Base-by-base conservation (phyloP, 1,284 basidiomycete species). In the Cutaneotrichosporon cutaneum region DNA sequence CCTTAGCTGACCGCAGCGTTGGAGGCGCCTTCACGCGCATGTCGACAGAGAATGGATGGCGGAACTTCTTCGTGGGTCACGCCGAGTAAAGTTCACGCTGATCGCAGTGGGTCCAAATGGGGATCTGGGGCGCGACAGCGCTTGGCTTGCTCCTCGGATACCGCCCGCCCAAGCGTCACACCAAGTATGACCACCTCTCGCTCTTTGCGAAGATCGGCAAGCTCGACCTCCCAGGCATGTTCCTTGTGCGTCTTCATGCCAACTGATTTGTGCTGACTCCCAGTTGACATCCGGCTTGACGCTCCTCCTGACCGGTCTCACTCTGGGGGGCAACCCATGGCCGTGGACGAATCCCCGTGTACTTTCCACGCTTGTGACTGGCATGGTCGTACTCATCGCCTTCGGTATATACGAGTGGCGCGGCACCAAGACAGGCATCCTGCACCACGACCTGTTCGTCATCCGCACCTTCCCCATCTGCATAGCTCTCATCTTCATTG, bases 401-500 rank as follows among this genome's bases (percentile, higher is more conserved):
- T 64, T 60, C 11, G 44, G 45, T 2, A 13, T 64, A 5, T 64
- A 55, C 52, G 59, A 64, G 32, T 60, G 59, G 62, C 58, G 58
- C 21, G 62, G 62, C 0, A 64, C 59, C 18, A 45, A 42, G n/a
- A 58, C 32, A 2, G 62, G 62, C 1, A 55, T 64, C 22, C 45
- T 64, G n/a, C 55, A 66, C 57, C 67, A 68, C 42, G 60, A 66
- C 27, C 62, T 68, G 3, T 68, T 68, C 56, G 13, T 44, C 10
- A 36, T 39, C 2, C 62, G 62, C 5, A 67, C 60, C 4, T 66
- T 68, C 44, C 30, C 58, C 4, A 36, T 68, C 14, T 66, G 59
- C 56, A 53, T 62, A 7, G 55, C 39, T 3, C 58, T 66, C 44
- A 66, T 66, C 35, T 61, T 67, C 32, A 48, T 66, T 10, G 67